Evolutionary conservation across 140 eudicot genomes (phyloP).

Genomic region (Ambrosia hybrid): DNA sequence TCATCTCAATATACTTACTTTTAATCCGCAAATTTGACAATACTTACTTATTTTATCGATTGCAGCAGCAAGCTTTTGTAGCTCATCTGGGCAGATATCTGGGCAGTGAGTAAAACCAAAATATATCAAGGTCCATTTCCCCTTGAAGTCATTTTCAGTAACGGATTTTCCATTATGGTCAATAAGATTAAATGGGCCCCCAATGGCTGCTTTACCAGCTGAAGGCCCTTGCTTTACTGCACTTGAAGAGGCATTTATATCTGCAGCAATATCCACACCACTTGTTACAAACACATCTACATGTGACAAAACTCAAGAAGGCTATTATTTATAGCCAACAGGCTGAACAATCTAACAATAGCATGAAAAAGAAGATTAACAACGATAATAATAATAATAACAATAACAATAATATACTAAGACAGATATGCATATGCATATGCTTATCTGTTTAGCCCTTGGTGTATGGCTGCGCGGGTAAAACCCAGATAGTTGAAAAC

Average conservation of each 20-base stretch:
- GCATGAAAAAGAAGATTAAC: not conserved
- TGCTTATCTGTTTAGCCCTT: no score
- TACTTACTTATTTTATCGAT: slow-evolving; percentile 84
- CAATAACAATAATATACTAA: no score
- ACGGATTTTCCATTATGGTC: slow-evolving; percentile 86
- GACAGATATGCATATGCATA: no score
- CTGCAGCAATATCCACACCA: slow-evolving; percentile 44
- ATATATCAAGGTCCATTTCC: slow-evolving; percentile 82
- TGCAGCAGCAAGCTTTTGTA: slow-evolving; percentile 84
- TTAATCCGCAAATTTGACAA: not conserved
- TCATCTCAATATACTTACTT: no score
- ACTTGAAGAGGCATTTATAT: slow-evolving; percentile 59
- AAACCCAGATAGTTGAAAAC: no score
- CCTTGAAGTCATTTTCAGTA: slow-evolving; percentile 73
- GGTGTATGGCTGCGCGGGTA: no score
- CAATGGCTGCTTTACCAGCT: slow-evolving; percentile 90
- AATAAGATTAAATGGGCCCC: slow-evolving; percentile 87
- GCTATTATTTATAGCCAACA: not conserved
- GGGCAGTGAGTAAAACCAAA: slow-evolving; percentile 98
- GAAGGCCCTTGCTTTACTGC: slow-evolving; percentile 90
- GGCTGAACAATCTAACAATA: not conserved
- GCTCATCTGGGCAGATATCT: slow-evolving; percentile 91
- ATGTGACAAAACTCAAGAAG: not conserved
- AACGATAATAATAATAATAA: not conserved
- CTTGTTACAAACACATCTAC: not conserved